Base-by-base conservation (phyloP, 176 grass and related monocot species). In the Oryza longistaminata region DNA sequence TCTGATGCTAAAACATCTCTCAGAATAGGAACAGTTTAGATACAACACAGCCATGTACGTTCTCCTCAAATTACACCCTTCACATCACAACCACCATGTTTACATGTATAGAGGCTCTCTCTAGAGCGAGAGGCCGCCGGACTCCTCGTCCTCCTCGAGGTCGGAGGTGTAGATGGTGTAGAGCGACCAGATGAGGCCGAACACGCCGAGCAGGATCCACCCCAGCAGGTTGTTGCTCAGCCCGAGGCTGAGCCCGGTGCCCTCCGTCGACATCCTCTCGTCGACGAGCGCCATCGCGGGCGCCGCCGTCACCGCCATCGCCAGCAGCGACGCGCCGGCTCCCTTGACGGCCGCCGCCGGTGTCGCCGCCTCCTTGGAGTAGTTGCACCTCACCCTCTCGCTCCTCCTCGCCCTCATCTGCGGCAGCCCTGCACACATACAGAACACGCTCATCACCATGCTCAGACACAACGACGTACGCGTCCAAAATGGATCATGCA, bases 71-170 rank as follows among this genome's bases (percentile, higher is more conserved):
- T 87, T 83, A 83, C 80, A 82, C 70, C 68, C 9, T 11, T 31
- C 80, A 4, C 53, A 60, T 31, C 79, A 4, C 55, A 60, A 3
- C 42, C 45, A 15, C 79, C 61, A 29, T 64, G 80, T 68, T 75
- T 79, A 83, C 88, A 83, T 31, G 29, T 83, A 82, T 11, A 9
- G 31, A 62, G 6, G 39, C 64, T 82, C 69, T 82, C 69, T 85
- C 85, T 60, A 97, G 76, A 97, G 92, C 16, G 90, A 92, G 53
- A 97, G 92, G 7, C 92, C 94, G 2, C 91, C 95, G 11, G 96
- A 98, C 83, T 98, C 96, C 67, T 98, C 96, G 78, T 98, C 96
- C 86, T 98, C 96, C 9, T 98, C 96, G 43, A 98, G 93, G 52
- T 86, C 90, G 0, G 91, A 88, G 77, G 96, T 98, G 91, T 98